Base-by-base conservation (phyloP, 495 filamentous ascomycete genomes). In the Neurospora pannonica region DNA sequence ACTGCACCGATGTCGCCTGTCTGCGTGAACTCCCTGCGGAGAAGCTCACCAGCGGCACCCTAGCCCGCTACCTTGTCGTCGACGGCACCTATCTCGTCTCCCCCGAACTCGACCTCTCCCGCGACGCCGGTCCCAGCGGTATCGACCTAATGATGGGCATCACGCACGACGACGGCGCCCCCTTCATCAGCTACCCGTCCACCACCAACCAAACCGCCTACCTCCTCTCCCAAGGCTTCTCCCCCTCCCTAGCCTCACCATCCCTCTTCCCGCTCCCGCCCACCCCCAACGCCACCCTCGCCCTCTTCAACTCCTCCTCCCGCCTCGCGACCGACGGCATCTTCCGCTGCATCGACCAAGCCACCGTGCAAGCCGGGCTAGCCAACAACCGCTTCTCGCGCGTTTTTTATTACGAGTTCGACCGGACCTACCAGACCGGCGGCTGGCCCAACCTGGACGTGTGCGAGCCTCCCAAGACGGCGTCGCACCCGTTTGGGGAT, bases 351-450 rank as follows among this genome's bases (percentile, higher is more conserved):
- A 76, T 84, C 28, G 82, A 81, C 79, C 82, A 87, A 46, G 84
- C 84, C 19, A 88, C 86, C 13, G 83, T 82, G n/a, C 79, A 79
- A 74, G 76, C 81, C 1, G 82, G 75, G 24, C 70, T 82, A 37
- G 6, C 71, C 19, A 78, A 82, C 75, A 74, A 60, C 54, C 79
- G 79, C 71, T 72, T 87, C 77, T 34, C 75, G 13, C 17, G 75
- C 71, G 76, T 83, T 19, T 88, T 81, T 72, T 85, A 83, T 76
- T 86, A 84, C 78, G 86, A 88, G 75, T 87, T 89, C 76, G 84
- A 88, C 77, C 78, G 87, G 4, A 82, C 82, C 4, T 90, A 89
- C 76, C 87, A 89, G 77, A 83, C 83, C 15, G 75, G 75, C 5
- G 82, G 81, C 74, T 88, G 82, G 78, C 87, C 87, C 4, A 80